Evolutionary conservation across 2,329 filamentous ascomycete genomes (phyloP).

Genomic region (Diplocarpon rosae): DNA sequence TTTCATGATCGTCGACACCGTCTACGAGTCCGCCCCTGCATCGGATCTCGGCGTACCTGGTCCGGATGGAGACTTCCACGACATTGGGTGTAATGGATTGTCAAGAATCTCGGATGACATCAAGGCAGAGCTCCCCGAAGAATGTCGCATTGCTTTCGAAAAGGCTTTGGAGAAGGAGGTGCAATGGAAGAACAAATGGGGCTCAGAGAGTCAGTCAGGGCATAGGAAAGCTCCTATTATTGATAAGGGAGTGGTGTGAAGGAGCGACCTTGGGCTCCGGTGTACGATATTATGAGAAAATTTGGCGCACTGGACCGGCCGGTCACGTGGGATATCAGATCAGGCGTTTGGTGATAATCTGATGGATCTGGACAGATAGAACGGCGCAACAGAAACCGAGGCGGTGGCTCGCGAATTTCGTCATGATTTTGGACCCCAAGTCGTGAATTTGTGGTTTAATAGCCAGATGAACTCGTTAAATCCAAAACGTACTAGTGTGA

Average conservation of each 20-base stretch:
- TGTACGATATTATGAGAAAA: too few species aligned
- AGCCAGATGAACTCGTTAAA: too few species aligned
- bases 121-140: constrained; percentile 51
- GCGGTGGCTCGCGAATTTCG: too few species aligned
- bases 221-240: constrained; percentile 43
- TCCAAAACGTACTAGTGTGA: too few species aligned
- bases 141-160: constrained; percentile 65
- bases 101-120: constrained; percentile 54
- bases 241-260: constrained; percentile 40
- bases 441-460: too few species aligned
- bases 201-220: constrained; percentile 49
- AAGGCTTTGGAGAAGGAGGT: constrained; percentile 52
- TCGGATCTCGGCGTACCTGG: constrained; percentile 45
- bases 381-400: background rate
- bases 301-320: too few species aligned
- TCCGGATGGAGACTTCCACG: constrained; percentile 38
- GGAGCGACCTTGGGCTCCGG: too few species aligned
- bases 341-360: constrained; percentile 3
- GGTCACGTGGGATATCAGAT: too few species aligned
- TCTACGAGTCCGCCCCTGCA: constrained; percentile 45
- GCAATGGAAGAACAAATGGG: constrained; percentile 67
- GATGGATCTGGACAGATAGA: background rate
- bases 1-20: constrained; percentile 50
- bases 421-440: background rate
- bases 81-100: constrained; percentile 44